Evolutionary conservation across 148 eudicot species (phyloP), one percentile per base, ranked within the genome.

Genomic region (Diospyros kaki): DNA sequence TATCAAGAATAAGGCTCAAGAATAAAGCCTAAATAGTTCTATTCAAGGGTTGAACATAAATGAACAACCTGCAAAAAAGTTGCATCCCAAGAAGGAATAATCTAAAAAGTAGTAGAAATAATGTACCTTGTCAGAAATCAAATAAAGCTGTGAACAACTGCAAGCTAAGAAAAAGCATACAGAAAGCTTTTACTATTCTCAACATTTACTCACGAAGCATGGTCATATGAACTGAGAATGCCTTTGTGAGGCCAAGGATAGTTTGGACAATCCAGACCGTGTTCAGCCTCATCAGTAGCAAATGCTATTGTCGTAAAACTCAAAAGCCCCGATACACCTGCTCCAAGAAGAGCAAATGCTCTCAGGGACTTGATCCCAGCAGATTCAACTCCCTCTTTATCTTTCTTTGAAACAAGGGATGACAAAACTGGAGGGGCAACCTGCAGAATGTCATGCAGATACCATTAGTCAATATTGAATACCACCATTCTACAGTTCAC

Each of bases 191-290:
- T 48, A 4, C 4, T 48, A 48, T 4, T 4, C 52, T 13, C 59
- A 55, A 13, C 59, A 55, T 10, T 6, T 42, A 84, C 93, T 83
- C 75, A 87, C 91, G 89, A 86, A 63, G 88, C 84, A 81, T 90
- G 94, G 69, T 90, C 94, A 59, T 90, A 90, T 76, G 94, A 86
- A 76, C 91, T 88, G 72, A 87, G 85, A 70, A 87, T 83, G 85
- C 91, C 94, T 77, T 71, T 60, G 82, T 90, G 91, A 76, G 94
- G 94, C 94, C 89, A 90, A 15, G 89, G 94, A 82, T 89, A 89
- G 77, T 60, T 67, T 41, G 93, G 76, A 69, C 69, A 76, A 58
- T 71, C 87, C 60, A 89, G 81, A 18, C 92, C 92, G 76, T 86
- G 90, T 70, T 89, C 90, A 62, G 88, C 94, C 82, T 92, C 94